phyloP scores from a whole-genome alignment of 2,329 filamentous ascomycete genomes.

The Cercospora zeae-maydis region DNA sequence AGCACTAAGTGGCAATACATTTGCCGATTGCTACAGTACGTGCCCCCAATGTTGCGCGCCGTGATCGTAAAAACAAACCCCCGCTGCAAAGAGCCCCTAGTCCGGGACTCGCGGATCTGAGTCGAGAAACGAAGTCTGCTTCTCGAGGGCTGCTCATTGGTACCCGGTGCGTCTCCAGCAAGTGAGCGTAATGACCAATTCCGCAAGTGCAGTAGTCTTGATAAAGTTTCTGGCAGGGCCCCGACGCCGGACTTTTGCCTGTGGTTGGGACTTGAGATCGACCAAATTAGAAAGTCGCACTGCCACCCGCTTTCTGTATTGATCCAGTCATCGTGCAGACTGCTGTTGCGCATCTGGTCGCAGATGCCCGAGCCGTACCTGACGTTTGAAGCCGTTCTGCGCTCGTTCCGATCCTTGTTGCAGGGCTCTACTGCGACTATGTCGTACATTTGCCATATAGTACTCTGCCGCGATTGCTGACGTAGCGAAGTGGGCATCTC shows the following conservation, averaged over 20 bases:
- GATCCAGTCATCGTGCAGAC: neutral
- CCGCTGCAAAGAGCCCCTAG: neutral
- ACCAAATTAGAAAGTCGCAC: neutral
- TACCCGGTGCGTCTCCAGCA: neutral
- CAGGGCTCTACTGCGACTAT: neutral
- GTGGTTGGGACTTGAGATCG: neutral
- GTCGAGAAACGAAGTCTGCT: neutral
- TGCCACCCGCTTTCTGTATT: neutral
- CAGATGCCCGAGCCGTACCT: neutral
- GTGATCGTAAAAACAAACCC: neutral
- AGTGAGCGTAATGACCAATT: neutral
- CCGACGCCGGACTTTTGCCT: neutral
- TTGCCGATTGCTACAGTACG: neutral
- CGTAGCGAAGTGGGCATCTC: neutral
- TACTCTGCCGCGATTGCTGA: neutral
- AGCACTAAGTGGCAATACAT: neutral
- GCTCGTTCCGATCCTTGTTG: neutral
- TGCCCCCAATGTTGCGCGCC: neutral
- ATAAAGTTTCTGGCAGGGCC: neutral
- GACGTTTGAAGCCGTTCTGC: neutral
- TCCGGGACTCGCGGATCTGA: neutral
- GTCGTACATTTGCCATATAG: neutral
- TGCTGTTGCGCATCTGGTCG: neutral
- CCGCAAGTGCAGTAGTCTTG: neutral
- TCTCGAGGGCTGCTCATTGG: neutral